Conservation (phyloP, 441 rosid species). For the Raphanus hybrid region DNA sequence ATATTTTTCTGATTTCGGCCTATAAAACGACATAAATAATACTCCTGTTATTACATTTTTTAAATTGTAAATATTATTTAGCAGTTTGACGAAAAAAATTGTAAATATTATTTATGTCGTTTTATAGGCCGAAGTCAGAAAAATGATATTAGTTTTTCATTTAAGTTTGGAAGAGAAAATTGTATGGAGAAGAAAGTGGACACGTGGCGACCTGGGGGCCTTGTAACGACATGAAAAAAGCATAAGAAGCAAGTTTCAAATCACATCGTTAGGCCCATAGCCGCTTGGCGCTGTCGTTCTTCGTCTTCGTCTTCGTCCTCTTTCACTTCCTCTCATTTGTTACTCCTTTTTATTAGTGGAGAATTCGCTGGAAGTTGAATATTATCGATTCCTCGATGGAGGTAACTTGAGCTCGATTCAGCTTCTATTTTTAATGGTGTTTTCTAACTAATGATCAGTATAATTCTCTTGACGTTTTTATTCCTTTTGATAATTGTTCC, state of each 20-base stretch:
- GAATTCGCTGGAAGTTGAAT: slow-evolving; percentile 10
- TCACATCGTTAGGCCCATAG: slow-evolving; percentile 37
- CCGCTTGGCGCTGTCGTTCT: slow-evolving; percentile 43
- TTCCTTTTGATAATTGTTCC: neutral
- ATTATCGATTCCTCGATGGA: slow-evolving; percentile 27
- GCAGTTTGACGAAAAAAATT: too few species aligned
- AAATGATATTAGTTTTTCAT: neutral
- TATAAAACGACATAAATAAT: too few species aligned
- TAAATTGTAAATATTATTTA: too few species aligned
- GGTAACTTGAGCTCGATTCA: slow-evolving; percentile 11
- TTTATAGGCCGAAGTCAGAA: neutral
- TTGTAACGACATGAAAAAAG: slow-evolving; percentile 21
- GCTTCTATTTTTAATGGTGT: neutral
- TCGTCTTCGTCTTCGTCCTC: slow-evolving; percentile 3
- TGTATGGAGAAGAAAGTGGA: slow-evolving; percentile 24
- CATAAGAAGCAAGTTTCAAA: slow-evolving; percentile 20
- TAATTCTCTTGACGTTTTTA: neutral
- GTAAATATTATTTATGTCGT: neutral
- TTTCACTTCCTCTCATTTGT: neutral
- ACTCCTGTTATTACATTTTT: too few species aligned
- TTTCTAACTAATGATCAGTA: neutral
- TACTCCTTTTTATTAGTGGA: neutral
- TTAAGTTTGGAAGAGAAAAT: neutral
- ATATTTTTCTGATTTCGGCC: neutral
- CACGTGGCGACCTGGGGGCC: slow-evolving; percentile 40